Percentiles rank a stretch among this genome's conserved stretches.
Evolutionary conservation across 1,284 basidiomycete genomes (phyloP).

Genomic region (Fomitopsis palustris): DNA sequence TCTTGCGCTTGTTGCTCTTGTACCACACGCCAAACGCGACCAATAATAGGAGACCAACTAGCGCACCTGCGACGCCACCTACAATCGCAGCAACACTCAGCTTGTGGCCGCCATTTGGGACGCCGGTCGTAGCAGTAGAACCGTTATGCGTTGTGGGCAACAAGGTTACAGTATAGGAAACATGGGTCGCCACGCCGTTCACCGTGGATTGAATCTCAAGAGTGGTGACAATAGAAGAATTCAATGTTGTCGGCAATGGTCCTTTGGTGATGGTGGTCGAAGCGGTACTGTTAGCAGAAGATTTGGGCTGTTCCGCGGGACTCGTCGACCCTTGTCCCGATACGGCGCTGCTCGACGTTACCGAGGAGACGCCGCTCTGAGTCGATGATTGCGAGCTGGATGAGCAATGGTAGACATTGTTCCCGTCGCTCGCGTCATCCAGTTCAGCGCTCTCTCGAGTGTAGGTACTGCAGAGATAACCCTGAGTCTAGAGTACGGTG

Average conservation of each 20-base stretch:
- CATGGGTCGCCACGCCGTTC: not conserved
- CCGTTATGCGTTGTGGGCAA: not conserved
- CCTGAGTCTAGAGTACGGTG: too few relatives aligned
- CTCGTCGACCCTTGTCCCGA: too few relatives aligned
- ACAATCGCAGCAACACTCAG: not conserved
- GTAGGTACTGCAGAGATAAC: slow-evolving; percentile 13
- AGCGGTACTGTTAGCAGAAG: not conserved
- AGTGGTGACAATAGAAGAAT: not conserved
- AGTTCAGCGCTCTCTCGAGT: slow-evolving; percentile 12
- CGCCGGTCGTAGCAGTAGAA: not conserved
- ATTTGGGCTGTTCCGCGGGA: not conserved
- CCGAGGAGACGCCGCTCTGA: not conserved
- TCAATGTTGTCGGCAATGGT: not conserved
- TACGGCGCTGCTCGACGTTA: too few relatives aligned
- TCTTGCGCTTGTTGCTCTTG: not conserved
- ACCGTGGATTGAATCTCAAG: not conserved
- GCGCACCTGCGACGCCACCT: not conserved
- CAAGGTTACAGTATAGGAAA: not conserved
- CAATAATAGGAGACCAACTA: not conserved
- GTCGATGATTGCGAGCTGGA: slow-evolving; percentile 4
- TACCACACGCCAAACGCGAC: not conserved
- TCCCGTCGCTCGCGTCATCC: slow-evolving; percentile 7
- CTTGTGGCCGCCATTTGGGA: not conserved
- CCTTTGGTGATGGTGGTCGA: not conserved
- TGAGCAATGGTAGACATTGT: slow-evolving; percentile 16